These are phyloP conservation scores for Eucalyptus dawsonii DNA, from an alignment of 345 rosid genomes.

Conservation along the genomic window DNA sequence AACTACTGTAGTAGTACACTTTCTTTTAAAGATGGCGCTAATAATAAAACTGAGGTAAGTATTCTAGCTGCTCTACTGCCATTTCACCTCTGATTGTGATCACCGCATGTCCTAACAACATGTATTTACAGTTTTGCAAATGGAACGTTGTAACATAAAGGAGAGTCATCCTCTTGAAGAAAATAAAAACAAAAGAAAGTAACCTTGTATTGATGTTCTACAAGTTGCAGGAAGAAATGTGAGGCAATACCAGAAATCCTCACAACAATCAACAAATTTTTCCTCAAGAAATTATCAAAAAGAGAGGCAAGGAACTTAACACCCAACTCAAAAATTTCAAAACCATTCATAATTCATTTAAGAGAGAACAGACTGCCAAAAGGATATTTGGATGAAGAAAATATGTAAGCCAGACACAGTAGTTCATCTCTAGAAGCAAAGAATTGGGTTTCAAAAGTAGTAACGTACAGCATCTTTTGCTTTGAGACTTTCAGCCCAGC, in stretches of 20 bases:
- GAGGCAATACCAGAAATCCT: not conserved
- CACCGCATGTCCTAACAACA: not conserved
- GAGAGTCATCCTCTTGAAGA: not conserved
- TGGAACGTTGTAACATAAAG: not conserved
- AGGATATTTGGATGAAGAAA: not conserved
- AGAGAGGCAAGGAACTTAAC: not conserved
- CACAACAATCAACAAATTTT: not conserved
- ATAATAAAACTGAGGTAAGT: not conserved
- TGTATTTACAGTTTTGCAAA: not conserved
- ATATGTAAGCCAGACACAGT: not conserved
- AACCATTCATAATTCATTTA: not conserved
- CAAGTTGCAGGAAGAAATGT: not conserved
- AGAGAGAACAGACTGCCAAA: not conserved
- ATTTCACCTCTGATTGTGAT: not conserved
- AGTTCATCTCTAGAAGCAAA: not conserved
- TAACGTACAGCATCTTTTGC: conserved; percentile 68
- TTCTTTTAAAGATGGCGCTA: not conserved
- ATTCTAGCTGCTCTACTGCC: not conserved
- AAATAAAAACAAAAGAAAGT: not conserved
- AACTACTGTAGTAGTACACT: not conserved
- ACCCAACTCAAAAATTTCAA: not conserved
- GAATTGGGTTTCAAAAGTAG: not conserved
- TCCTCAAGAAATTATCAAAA: not conserved
- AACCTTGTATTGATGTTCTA: not conserved
- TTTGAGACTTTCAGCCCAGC: conserved; percentile 71